These are phyloP conservation scores for Sutorius australiensis DNA, from an alignment of 768 basidiomycete species.

Conservation along the genomic window DNA sequence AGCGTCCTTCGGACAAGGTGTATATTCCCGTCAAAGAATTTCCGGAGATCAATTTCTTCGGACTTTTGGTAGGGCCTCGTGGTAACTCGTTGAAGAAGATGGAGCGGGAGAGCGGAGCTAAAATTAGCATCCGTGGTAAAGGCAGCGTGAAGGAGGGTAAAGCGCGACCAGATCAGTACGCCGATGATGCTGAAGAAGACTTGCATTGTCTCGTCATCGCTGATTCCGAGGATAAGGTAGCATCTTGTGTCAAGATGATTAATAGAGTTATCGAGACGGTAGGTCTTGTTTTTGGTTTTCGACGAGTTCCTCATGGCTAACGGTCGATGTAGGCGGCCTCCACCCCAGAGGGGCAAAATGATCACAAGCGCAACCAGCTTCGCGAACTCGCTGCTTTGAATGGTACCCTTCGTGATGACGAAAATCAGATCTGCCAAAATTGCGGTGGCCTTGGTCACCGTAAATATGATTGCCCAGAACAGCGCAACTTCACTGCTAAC, in stretches of 20 bases:
- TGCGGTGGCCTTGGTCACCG: slow-evolving; percentile 92
- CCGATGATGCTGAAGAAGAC: slow-evolving; percentile 97
- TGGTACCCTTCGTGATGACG: slow-evolving; percentile 98
- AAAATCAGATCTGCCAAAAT: slow-evolving; percentile 99
- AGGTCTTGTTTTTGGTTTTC: slow-evolving; percentile 27
- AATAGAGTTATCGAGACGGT: slow-evolving; percentile 98
- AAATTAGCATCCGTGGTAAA: slow-evolving; percentile 97
- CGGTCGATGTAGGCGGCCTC: slow-evolving; percentile 75
- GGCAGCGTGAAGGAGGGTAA: slow-evolving; percentile 99
- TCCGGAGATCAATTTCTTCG: slow-evolving; percentile 99
- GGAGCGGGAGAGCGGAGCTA: slow-evolving; percentile 97
- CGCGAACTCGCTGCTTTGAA: slow-evolving; percentile 97
- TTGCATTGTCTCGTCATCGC: slow-evolving; percentile 95
- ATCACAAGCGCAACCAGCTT: slow-evolving; percentile 98
- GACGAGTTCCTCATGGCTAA: not conserved
- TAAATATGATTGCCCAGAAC: slow-evolving; percentile 98
- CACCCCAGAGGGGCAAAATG: slow-evolving; percentile 98
- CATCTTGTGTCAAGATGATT: slow-evolving; percentile 88
- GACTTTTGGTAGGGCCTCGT: slow-evolving; percentile 94
- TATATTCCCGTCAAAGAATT: slow-evolving; percentile 99
- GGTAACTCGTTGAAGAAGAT: slow-evolving; percentile 99
- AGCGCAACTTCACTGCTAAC: slow-evolving; percentile 97
- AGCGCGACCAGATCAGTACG: slow-evolving; percentile 88
- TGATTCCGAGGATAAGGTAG: slow-evolving; percentile 90
- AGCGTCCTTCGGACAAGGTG: slow-evolving; percentile 94